These are phyloP conservation scores for Ustilago trichophora DNA, from an alignment of 1,284 basidiomycete species.

Conservation along the genomic window DNA sequence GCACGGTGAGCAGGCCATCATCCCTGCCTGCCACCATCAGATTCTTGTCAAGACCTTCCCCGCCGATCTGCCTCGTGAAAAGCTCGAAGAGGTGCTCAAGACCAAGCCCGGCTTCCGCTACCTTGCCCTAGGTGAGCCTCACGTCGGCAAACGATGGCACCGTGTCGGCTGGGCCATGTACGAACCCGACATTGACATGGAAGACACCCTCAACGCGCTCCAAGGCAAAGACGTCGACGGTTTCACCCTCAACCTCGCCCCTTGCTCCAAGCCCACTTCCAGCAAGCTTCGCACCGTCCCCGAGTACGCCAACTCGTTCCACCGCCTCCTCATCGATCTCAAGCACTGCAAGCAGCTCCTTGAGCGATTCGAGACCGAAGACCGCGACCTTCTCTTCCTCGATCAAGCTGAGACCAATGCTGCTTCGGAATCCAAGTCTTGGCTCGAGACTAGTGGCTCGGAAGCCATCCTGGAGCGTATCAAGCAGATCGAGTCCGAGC, in stretches of 20 bases:
- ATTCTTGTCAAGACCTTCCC: conserved; percentile 57
- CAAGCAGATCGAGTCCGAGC: conserved; percentile 16
- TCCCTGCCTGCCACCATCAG: conserved; percentile 50
- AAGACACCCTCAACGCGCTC: conserved; percentile 44
- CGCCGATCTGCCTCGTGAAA: conserved; percentile 39
- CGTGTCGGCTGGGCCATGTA: conserved; percentile 62
- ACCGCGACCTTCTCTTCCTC: conserved; percentile 42
- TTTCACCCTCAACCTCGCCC: conserved; percentile 52
- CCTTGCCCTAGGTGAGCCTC: conserved; percentile 59
- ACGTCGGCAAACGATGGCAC: conserved; percentile 51
- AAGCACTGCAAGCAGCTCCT: conserved; percentile 52
- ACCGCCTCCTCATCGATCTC: conserved; percentile 52
- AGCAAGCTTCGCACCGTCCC: conserved; percentile 56
- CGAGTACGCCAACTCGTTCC: conserved; percentile 48
- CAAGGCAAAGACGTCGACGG: conserved; percentile 49
- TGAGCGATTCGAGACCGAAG: conserved; percentile 48
- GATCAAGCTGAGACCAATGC: conserved; percentile 13
- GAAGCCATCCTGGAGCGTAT: conserved; percentile 42
- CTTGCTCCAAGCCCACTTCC: conserved; percentile 51
- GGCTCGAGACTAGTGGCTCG: conserved; percentile 36
- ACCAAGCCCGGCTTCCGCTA: conserved; percentile 56
- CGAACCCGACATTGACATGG: conserved; percentile 48
- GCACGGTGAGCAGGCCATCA: conserved; percentile 41
- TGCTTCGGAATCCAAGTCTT: conserved; percentile 9
- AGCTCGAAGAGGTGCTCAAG: conserved; percentile 50